These are phyloP conservation scores for Mentha longifolia DNA, from an alignment of 257 asterid genomes.

Conservation along the genomic window DNA sequence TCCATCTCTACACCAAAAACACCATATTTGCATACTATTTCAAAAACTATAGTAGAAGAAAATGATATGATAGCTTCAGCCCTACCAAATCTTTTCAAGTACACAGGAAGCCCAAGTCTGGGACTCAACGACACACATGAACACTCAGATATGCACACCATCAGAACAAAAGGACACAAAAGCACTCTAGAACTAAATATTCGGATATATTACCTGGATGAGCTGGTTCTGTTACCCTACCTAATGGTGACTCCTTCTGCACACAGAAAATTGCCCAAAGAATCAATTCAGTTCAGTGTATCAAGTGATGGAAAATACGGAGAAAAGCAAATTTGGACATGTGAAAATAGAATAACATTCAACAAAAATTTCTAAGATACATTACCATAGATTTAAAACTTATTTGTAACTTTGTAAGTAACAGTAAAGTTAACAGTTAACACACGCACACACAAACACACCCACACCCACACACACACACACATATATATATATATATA, in stretches of 20 bases:
- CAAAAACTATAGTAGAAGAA: neutral
- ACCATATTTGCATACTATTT: neutral
- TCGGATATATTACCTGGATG: constrained; percentile 69
- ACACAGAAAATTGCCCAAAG: constrained; percentile 1
- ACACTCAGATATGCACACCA: neutral
- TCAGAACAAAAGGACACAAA: neutral
- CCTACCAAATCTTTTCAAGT: neutral
- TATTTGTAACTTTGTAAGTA: too few species aligned
- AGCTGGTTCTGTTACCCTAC: constrained; percentile 76
- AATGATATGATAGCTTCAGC: neutral
- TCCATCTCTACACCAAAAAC: neutral
- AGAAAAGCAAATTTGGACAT: neutral
- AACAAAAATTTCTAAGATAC: neutral
- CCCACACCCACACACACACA: too few species aligned
- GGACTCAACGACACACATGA: neutral
- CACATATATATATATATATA: too few species aligned
- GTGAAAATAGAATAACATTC: neutral
- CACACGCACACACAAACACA: too few species aligned
- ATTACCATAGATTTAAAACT: neutral
- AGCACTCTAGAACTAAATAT: too few species aligned
- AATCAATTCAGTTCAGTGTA: neutral
- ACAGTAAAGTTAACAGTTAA: too few species aligned
- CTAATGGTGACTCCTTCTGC: constrained; percentile 84
- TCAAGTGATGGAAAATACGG: neutral
- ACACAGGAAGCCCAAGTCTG: neutral